A percentile compares a stretch with the other conserved stretches of the same genome.
Conservation (phyloP, 257 asterid genomes). For the Pogostemon cablin region DNA sequence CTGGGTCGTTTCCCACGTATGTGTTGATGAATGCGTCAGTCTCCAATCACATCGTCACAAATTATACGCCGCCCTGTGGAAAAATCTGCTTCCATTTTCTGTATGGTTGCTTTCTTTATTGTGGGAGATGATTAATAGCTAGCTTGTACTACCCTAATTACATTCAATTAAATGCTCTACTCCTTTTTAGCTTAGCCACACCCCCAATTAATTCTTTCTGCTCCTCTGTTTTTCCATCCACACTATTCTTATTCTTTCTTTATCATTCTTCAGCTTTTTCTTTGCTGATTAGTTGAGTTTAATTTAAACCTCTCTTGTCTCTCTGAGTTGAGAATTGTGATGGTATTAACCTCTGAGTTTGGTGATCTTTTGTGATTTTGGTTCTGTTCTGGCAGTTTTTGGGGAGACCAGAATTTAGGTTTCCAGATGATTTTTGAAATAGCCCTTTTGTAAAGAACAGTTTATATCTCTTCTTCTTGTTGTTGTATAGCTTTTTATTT, state of each 20-base stretch:
- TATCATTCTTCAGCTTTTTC: conserved; percentile 6
- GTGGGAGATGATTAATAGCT: conserved; percentile 23
- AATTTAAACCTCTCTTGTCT: conserved; percentile 24
- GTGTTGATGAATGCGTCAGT: conserved; percentile 35
- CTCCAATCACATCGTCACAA: conserved; percentile 35
- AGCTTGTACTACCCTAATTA: conserved; percentile 13
- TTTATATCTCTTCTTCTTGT: conserved; percentile 42
- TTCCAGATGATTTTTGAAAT: conserved; percentile 31
- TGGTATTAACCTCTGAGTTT: conserved; percentile 1
- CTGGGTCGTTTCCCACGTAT: conserved; percentile 13
- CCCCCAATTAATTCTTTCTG: conserved; percentile 22
- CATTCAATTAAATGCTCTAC: conserved; percentile 31
- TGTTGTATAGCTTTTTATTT: conserved; percentile 41
- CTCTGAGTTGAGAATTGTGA: conserved; percentile 15
- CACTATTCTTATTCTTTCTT: conserved; percentile 16
- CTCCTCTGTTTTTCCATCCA: conserved; percentile 24
- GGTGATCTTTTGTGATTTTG: conserved; percentile 11
- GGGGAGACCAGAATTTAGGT: conserved; percentile 27
- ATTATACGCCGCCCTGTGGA: conserved; percentile 40
- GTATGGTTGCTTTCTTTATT: conserved; percentile 26
- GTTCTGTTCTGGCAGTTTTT: conserved; percentile 2
- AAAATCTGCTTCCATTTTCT: conserved; percentile 25
- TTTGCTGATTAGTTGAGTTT: background rate
- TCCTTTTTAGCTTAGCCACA: conserved; percentile 31
- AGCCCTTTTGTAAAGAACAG: conserved; percentile 43